Evolutionary conservation across 2,329 filamentous ascomycete species (phyloP).

Genomic region (Leptographium wingfieldii): DNA sequence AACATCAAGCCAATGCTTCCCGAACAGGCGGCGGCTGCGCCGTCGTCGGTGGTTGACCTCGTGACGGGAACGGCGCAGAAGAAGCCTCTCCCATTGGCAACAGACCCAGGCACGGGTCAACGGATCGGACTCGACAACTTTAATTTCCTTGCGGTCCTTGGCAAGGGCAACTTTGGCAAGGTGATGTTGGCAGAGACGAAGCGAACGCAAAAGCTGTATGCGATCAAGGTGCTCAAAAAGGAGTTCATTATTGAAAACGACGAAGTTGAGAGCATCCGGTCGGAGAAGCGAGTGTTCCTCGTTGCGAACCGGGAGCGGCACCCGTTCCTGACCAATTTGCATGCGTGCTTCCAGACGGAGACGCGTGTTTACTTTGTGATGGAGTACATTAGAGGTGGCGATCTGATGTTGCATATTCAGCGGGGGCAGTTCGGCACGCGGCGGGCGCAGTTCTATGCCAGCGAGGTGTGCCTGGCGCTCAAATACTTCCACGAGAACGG

Average conservation of each 20-base stretch:
- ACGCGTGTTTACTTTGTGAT: constrained; percentile 98
- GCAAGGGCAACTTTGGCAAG: constrained; percentile 99
- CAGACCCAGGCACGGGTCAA: constrained; percentile 59
- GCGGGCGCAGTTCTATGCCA: constrained; percentile 96
- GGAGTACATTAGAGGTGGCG: constrained; percentile 98
- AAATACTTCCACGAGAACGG: constrained; percentile 99
- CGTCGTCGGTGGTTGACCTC: constrained; percentile 23
- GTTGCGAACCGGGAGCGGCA: constrained; percentile 95
- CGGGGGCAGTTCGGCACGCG: constrained; percentile 92
- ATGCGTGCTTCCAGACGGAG: constrained; percentile 98
- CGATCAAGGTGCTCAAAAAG: constrained; percentile 98
- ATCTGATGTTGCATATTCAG: constrained; percentile 98
- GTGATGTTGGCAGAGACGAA: constrained; percentile 99
- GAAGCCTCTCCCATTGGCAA: constrained; percentile 59
- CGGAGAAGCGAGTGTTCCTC: constrained; percentile 93
- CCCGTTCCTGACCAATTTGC: constrained; percentile 86
- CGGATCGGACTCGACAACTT: constrained; percentile 96
- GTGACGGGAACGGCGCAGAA: constrained; percentile 14
- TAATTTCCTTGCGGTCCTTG: constrained; percentile 95
- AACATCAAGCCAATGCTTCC: constrained; percentile 27
- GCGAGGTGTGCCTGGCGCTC: constrained; percentile 89
- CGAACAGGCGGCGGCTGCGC: constrained; percentile 22
- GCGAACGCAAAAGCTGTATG: constrained; percentile 79
- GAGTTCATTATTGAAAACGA: constrained; percentile 99
- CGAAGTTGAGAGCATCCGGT: constrained; percentile 94